These are phyloP conservation scores for Aureobasidium uvarum DNA, from an alignment of 2,329 filamentous ascomycete species.

Conservation along the genomic window DNA sequence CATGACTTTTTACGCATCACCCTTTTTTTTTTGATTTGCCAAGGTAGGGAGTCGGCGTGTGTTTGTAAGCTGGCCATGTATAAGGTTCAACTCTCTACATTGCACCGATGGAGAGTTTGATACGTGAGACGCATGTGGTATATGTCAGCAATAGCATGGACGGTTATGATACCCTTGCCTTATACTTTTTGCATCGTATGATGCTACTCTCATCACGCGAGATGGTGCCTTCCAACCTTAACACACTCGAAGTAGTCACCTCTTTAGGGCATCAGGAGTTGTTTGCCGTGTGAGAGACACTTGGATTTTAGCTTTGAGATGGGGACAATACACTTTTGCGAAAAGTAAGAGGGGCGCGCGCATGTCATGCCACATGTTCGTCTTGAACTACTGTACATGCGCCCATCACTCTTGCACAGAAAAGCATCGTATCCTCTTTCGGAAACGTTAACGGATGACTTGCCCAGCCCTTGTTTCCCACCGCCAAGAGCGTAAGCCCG, in stretches of 20 bases:
- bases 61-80: not conserved
- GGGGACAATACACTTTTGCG: not conserved
- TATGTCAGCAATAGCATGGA: not conserved
- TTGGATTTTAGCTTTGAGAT: not conserved
- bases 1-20: not conserved
- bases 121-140: not conserved
- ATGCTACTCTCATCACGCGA: not conserved
- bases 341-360: not conserved
- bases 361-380: constrained; percentile 17
- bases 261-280: not conserved
- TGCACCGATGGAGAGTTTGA: not conserved
- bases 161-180: not conserved
- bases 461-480: not conserved
- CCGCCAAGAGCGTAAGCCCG: not conserved
- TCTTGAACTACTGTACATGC: not conserved
- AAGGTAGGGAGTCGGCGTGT: not conserved
- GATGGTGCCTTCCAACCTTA: not conserved
- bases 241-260: not conserved
- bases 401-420: not conserved
- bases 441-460: not conserved
- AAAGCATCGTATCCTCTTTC: not conserved
- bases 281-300: not conserved
- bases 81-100: not conserved
- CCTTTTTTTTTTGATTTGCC: not conserved
- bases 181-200: not conserved